Percentiles rank a stretch among this genome's conserved stretches.
These are phyloP conservation scores for Xylaria sp. DNA, from an alignment of 2,329 filamentous ascomycete genomes.

Conservation along the genomic window DNA sequence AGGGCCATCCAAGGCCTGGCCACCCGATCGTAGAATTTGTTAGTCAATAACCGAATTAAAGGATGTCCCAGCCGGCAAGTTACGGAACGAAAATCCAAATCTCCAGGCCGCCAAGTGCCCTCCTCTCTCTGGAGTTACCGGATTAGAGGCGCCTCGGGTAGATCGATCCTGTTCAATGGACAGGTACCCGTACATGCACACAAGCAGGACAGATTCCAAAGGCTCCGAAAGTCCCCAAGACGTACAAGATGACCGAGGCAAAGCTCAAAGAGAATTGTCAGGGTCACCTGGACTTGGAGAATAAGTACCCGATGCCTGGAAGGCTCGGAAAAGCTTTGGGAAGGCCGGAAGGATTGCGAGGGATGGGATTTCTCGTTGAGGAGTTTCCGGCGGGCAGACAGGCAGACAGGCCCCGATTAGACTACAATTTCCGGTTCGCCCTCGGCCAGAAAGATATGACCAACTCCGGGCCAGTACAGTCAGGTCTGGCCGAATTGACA, in stretches of 20 bases:
- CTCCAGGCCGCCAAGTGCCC: constrained; percentile 6
- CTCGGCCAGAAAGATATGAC: constrained; percentile 20
- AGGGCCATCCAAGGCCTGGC: constrained; percentile 27
- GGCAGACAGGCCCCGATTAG: constrained; percentile 13
- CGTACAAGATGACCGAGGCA: too few species aligned
- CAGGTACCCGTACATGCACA: too few species aligned
- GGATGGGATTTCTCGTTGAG: constrained; percentile 20
- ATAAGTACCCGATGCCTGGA: too few species aligned
- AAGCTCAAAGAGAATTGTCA: too few species aligned
- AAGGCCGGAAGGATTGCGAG: constrained; percentile 26
- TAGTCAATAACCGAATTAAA: constrained; percentile 14
- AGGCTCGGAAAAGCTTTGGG: too few species aligned
- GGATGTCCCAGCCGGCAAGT: constrained; percentile 20
- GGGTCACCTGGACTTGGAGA: too few species aligned
- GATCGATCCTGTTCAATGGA: too few species aligned
- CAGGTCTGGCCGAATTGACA: neutral
- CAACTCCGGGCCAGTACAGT: neutral
- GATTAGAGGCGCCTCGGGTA: too few species aligned
- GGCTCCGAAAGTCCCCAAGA: too few species aligned
- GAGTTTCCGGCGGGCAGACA: too few species aligned
- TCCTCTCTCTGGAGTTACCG: constrained; percentile 1
- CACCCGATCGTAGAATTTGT: constrained; percentile 23
- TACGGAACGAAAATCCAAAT: constrained; percentile 26
- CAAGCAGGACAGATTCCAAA: too few species aligned
- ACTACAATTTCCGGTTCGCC: constrained; percentile 24